Conservation (phyloP, 306 rosid species). For the Prinsepia uniflora region DNA sequence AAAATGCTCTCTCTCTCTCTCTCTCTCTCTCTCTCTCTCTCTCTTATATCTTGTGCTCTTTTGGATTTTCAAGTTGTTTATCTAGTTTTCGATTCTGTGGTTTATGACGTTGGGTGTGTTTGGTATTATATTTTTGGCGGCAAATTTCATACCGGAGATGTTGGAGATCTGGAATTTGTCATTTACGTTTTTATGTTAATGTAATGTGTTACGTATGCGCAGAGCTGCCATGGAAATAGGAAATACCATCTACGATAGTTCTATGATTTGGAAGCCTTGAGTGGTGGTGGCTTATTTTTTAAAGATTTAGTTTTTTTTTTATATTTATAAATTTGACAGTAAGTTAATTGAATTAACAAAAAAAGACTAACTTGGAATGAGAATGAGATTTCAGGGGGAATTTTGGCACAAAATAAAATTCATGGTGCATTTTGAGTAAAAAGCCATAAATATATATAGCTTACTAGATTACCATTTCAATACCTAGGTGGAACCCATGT, state of each 20-base stretch:
- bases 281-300: no score
- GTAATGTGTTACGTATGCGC: not conserved
- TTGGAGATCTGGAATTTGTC: not conserved
- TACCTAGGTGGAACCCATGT: no score
- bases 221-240: not conserved
- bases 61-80: not conserved
- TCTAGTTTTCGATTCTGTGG: not conserved
- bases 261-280: constrained; percentile 7
- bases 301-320: no score
- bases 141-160: not conserved
- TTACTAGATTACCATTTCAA: no score
- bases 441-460: no score
- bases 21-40: no score
- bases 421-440: no score
- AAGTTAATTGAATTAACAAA: no score
- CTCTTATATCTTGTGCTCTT: not conserved
- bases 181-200: not conserved
- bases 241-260: not conserved
- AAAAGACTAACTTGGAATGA: no score
- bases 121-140: not conserved
- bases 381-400: no score
- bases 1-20: constrained; percentile 40
- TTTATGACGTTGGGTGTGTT: constrained; percentile 2
- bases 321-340: no score
- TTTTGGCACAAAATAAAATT: no score